phyloP scores from a whole-genome alignment of 441 rosid species.

The Jatropha podagrica region DNA sequence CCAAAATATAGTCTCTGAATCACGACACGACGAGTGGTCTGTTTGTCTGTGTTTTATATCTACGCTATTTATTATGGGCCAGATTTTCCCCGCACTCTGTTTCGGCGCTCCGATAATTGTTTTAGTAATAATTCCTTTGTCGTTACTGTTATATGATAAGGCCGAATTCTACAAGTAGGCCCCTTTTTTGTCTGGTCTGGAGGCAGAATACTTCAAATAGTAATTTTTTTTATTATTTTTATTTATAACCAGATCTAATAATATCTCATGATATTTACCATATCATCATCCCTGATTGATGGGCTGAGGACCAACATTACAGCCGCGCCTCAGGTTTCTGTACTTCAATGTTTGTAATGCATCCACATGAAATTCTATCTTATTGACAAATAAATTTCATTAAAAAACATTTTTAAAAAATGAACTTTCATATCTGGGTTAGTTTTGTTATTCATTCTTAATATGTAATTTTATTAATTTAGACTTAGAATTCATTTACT shows the following conservation, averaged over 20 bases:
- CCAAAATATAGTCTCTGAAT: neutral
- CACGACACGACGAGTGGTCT: neutral
- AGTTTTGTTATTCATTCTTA: too few relatives aligned
- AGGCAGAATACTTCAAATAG: too few relatives aligned
- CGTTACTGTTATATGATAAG: neutral
- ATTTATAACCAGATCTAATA: slow-evolving; percentile 3
- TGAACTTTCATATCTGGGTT: too few relatives aligned
- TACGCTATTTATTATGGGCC: neutral
- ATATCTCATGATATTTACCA: neutral
- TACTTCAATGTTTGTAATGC: too few relatives aligned
- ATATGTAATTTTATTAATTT: too few relatives aligned
- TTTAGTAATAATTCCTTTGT: neutral
- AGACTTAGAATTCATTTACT: too few relatives aligned
- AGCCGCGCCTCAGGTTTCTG: neutral
- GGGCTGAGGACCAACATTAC: slow-evolving; percentile 6
- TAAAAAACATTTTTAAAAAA: too few relatives aligned
- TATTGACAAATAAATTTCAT: too few relatives aligned
- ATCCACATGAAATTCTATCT: too few relatives aligned
- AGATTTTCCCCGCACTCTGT: neutral
- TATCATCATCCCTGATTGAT: neutral
- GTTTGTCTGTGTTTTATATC: neutral
- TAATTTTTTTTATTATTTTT: neutral
- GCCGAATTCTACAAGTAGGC: slow-evolving; percentile 5
- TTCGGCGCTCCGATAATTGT: neutral
- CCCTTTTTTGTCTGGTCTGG: slow-evolving; percentile 19